A percentile compares a stretch with the other conserved stretches of the same genome.
These are phyloP conservation scores for Russula abietina DNA, from an alignment of 768 basidiomycete genomes.

Conservation along the genomic window DNA sequence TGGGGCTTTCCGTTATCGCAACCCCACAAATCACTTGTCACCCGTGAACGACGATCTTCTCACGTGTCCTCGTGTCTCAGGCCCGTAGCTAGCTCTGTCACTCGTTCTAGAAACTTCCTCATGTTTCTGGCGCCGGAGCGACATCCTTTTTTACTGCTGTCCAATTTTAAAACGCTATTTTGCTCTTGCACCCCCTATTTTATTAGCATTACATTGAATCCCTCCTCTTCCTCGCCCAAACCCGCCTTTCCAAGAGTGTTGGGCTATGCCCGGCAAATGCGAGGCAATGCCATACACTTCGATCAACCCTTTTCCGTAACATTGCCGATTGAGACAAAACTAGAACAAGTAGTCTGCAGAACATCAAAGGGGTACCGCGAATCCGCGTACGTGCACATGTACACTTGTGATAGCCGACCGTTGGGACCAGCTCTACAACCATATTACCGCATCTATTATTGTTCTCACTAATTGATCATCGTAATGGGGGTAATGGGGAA, in stretches of 20 bases:
- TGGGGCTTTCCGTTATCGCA: constrained; percentile 16
- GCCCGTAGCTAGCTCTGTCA: not conserved
- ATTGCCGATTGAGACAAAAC: not conserved
- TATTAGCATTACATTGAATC: not conserved
- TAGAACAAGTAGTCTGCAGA: not conserved
- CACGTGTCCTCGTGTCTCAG: constrained; percentile 11
- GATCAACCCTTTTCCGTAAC: constrained; percentile 4
- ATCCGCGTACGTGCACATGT: not conserved
- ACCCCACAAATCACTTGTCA: constrained; percentile 5
- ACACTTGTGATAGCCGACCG: not conserved
- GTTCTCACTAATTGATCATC: not conserved
- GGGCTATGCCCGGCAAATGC: constrained; percentile 3
- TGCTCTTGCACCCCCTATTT: not conserved
- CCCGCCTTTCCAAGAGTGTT: not conserved
- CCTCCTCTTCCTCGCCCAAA: not conserved
- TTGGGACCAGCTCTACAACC: not conserved
- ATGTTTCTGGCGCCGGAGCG: not conserved
- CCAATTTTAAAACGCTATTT: constrained; percentile 15
- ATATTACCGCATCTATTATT: not conserved
- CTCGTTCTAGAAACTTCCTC: not conserved
- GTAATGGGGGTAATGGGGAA: not conserved
- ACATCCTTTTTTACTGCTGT: not conserved
- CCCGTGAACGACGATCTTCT: not conserved
- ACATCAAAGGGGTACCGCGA: not conserved
- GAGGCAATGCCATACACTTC: not conserved